Percentiles rank a stretch among this genome's conserved stretches.
Conservation (phyloP, 163 green algal species). For the Scenedesmus sp. region DNA sequence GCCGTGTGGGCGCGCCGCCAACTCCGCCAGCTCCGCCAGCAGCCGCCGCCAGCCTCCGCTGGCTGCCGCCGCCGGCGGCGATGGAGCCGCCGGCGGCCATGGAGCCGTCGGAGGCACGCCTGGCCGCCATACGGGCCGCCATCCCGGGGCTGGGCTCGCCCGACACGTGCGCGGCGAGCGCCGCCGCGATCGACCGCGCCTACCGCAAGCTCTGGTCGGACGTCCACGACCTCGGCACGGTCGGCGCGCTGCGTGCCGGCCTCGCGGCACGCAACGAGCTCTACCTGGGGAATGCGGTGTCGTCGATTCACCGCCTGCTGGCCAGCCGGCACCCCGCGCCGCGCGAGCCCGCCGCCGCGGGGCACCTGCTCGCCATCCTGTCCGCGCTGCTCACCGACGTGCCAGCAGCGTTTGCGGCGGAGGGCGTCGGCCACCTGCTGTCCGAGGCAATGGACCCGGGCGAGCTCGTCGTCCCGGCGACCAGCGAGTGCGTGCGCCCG, state of each 20-base stretch:
- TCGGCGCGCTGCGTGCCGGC: slow-evolving; percentile 6
- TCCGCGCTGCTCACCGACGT: slow-evolving; percentile 21
- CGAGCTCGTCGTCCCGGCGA: slow-evolving; percentile 14
- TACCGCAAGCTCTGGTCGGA: slow-evolving; percentile 30
- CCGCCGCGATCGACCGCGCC: neutral
- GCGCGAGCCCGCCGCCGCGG: neutral
- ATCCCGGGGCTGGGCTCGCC: too few relatives aligned
- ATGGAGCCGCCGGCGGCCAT: too few relatives aligned
- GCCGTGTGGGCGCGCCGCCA: too few relatives aligned
- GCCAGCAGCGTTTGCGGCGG: slow-evolving; percentile 15
- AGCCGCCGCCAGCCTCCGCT: too few relatives aligned
- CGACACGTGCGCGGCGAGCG: too few relatives aligned
- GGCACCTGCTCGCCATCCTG: slow-evolving; percentile 17
- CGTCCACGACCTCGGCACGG: slow-evolving; percentile 17
- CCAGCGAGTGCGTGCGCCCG: too few relatives aligned
- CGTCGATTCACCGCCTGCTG: slow-evolving; percentile 11
- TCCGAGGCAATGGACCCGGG: slow-evolving; percentile 4
- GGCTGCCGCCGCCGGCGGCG: too few relatives aligned
- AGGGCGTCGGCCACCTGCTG: slow-evolving; percentile 7
- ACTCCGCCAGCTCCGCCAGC: too few relatives aligned
- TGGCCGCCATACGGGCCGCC: too few relatives aligned
- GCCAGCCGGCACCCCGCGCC: neutral
- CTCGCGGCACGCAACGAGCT: slow-evolving; percentile 18
- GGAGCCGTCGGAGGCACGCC: too few relatives aligned
- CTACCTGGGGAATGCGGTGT: slow-evolving; percentile 18